phyloP scores from a whole-genome alignment of 345 rosid genomes.

The Rhodamnia argentea region DNA sequence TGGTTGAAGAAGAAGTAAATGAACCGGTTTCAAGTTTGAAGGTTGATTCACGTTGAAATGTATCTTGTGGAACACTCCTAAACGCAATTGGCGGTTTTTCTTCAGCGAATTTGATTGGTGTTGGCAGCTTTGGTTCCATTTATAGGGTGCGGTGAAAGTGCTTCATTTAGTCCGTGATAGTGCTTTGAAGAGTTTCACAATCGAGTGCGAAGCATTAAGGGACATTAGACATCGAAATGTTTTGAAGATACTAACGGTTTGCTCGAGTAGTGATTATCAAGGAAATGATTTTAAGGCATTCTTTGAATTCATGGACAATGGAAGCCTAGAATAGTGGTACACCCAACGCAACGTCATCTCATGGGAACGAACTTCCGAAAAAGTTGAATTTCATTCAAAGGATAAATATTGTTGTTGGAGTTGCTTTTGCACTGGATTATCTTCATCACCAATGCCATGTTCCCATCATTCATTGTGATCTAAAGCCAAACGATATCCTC shows the following conservation, averaged over 20 bases:
- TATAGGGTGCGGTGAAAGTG: neutral
- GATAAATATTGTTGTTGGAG: neutral
- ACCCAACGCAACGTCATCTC: neutral
- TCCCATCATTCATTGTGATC: neutral
- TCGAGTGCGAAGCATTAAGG: neutral
- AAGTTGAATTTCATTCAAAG: neutral
- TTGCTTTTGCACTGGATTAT: neutral
- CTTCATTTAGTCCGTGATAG: neutral
- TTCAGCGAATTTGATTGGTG: neutral
- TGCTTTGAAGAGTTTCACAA: accelerated
- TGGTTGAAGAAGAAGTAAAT: neutral
- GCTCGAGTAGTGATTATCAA: neutral
- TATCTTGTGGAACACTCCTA: neutral
- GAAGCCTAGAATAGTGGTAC: neutral
- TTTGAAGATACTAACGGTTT: neutral
- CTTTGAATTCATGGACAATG: neutral
- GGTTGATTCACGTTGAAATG: neutral
- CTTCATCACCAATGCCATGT: neutral
- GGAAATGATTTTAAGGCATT: neutral
- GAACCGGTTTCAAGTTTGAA: neutral
- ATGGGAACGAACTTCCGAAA: neutral
- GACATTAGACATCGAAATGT: neutral
- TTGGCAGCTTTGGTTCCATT: neutral
- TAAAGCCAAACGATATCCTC: neutral
- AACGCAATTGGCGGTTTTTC: neutral